Percentiles rank a stretch among this genome's conserved stretches.
Evolutionary conservation across 1,284 basidiomycete species (phyloP).

Genomic region (Ceratobasidium sp.): DNA sequence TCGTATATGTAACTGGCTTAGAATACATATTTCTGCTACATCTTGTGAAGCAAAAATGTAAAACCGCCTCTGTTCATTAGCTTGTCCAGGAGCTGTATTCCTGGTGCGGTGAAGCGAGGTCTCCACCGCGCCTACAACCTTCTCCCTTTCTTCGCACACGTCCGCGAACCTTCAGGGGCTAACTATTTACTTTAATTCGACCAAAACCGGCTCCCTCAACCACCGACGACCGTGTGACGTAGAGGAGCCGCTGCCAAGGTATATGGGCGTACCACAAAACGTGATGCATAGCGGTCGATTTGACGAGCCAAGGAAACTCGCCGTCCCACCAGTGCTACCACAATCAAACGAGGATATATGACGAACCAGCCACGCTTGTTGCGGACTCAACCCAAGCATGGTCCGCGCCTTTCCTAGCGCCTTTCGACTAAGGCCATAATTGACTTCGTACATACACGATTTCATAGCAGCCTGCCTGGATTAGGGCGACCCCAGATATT

Average conservation of each 20-base stretch:
- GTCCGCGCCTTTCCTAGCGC: neutral
- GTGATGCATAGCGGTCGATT: slow-evolving; percentile 7
- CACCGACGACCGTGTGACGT: neutral
- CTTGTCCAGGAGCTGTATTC: neutral
- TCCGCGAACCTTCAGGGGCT: neutral
- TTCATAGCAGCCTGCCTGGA: no score
- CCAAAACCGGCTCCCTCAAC: neutral
- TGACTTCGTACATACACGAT: no score
- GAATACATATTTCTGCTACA: neutral
- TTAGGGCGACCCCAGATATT: no score
- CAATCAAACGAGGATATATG: neutral
- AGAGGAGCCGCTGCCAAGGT: slow-evolving; percentile 11
- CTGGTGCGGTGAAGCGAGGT: neutral
- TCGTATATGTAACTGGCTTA: neutral
- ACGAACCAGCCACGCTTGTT: neutral
- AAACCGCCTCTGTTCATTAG: neutral
- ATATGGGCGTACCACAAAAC: neutral
- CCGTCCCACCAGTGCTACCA: slow-evolving; percentile 5
- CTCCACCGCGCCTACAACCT: neutral
- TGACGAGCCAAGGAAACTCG: neutral
- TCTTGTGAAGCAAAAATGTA: neutral
- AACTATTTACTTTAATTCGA: neutral
- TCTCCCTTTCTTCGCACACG: neutral
- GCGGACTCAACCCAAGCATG: slow-evolving; percentile 13
- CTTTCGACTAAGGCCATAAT: slow-evolving; percentile 3